phyloP scores from a whole-genome alignment of 164 flowering plant species.

The Cinnamomum chago region DNA sequence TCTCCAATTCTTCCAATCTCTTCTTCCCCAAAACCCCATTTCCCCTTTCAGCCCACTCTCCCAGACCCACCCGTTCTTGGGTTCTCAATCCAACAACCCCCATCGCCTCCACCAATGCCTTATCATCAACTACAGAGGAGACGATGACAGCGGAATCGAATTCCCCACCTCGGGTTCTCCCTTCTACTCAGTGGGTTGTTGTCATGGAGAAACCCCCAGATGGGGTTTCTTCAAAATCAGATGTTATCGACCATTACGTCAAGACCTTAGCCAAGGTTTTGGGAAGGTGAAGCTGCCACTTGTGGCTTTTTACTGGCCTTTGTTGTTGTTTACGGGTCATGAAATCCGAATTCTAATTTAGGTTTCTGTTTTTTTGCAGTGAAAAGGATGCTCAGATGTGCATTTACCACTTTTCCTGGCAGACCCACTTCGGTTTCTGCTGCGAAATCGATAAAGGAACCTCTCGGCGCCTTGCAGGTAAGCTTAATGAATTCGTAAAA shows the following conservation, averaged over 20 bases:
- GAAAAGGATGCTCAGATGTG: slow-evolving; percentile 79
- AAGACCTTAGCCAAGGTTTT: slow-evolving; percentile 47
- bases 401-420: slow-evolving; percentile 63
- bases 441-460: slow-evolving; percentile 55
- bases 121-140: slow-evolving; percentile 8
- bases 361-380: slow-evolving; percentile 27
- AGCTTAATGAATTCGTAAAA: not conserved
- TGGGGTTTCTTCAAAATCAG: slow-evolving; percentile 35
- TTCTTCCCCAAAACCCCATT: not conserved
- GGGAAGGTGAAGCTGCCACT: slow-evolving; percentile 38
- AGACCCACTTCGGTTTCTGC: slow-evolving; percentile 65
- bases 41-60: not conserved
- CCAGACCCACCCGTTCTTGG: slow-evolving; percentile 11
- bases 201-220: slow-evolving; percentile 47
- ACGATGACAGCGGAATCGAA: slow-evolving; percentile 13
- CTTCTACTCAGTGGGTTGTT: slow-evolving; percentile 56
- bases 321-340: not conserved
- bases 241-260: slow-evolving; percentile 56
- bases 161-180: slow-evolving; percentile 4
- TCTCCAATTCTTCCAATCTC: not conserved
- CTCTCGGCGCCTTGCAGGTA: slow-evolving; percentile 50
- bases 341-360: not conserved
- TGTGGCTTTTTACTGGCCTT: not conserved
- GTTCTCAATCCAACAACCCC: not conserved
- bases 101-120: not conserved